Base-by-base conservation (phyloP, 106 monocot species). In the Phalaenopsis aphrodite region DNA sequence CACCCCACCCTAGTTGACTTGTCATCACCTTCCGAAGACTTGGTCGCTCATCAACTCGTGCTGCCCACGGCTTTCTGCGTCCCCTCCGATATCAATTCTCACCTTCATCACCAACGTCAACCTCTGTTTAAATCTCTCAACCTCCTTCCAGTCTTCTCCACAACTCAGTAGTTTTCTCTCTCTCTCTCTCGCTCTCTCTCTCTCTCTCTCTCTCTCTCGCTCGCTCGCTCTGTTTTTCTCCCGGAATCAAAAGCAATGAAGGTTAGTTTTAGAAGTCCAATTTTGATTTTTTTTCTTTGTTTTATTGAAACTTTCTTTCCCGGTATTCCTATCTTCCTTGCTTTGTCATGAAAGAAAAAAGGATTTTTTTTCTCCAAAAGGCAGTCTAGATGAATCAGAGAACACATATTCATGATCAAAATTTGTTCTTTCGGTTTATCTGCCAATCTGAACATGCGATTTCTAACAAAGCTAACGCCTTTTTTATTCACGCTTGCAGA, bases 161-260 rank as follows among this genome's bases (percentile, higher is more conserved):
- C 43, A 42, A 8, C 45, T 71, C 4, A 71, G 71, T 38, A 19
- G 14, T 7, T 17, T 4, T 18, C 74, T 30, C 43, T 75, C n/a
- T 75, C 18, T 43, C 55, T 55, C 38, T 38, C 55, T 77, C 77
- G 1, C 79, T 37, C 71, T 55, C 71, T 58, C 75, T 56, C 81
- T 80, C 0, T 21, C 5, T 43, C 30, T 30, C 30, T 17, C 15
- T 18, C 43, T 30, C 43, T 75, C n/a, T 75, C 18, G 19, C 55
- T 55, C 38, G 16, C 55, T 77, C 52, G 3, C 79, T 37, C 71
- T 55, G 52, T 58, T 56, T 56, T 75, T 80, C 0, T 21, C 5
- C 49, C 72, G 10, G 61, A 24, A 76, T 49, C 49, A 76, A n/a
- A 76, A 52, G 76, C 23, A 76, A 76, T 76, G 76, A 76, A 76